Base-by-base conservation (phyloP, 2,329 filamentous ascomycete genomes). In the Phoma sp. region DNA sequence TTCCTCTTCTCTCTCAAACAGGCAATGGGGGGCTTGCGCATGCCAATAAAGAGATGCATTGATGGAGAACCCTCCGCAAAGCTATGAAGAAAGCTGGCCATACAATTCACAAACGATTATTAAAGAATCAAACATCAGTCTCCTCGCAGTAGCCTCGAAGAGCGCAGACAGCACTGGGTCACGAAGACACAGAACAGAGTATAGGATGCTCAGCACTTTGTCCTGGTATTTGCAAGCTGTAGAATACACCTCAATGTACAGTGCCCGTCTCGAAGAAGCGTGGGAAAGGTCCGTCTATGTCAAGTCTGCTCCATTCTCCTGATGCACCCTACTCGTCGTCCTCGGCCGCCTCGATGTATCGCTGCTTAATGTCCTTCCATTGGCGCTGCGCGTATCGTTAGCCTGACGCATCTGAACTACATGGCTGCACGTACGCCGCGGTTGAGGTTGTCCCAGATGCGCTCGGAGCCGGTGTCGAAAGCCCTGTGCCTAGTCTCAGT, bases 311-410 rank as follows among this genome's bases (percentile, higher is more conserved):
- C 56, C 47, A 38, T 39, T 21, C 43, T 51, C 47, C 51, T 39
- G 19, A 32, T 44, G 47, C 51, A n/a, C 39, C 50, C 62, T 74
- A 73, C 63, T 74, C 79, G 57, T 88, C 87, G 64, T 87, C 87
- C 63, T 90, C 88, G 52, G 82, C 85, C 57, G 83, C 83, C 80
- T 90, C 74, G 72, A 96, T 78, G 79, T 96, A 99, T 80, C 85
- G 88, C 78, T 88, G 82, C 82, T 96, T 94, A 83, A 99, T 97
- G 78, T 99, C 95, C 86, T 97, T 97, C 95, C 95, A 98, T 96
- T 97, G 94, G 74, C 94, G 92, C 94, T 98, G 74, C 69, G 55
- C 17, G 12, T 24, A 25, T 15, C 22, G 51, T 73, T 65, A 73
- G 71, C 65, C 24, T 13, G 15, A 33, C 17, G 21, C 29, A 6